Conservation (phyloP, 768 basidiomycete genomes). For the Postia placenta region DNA sequence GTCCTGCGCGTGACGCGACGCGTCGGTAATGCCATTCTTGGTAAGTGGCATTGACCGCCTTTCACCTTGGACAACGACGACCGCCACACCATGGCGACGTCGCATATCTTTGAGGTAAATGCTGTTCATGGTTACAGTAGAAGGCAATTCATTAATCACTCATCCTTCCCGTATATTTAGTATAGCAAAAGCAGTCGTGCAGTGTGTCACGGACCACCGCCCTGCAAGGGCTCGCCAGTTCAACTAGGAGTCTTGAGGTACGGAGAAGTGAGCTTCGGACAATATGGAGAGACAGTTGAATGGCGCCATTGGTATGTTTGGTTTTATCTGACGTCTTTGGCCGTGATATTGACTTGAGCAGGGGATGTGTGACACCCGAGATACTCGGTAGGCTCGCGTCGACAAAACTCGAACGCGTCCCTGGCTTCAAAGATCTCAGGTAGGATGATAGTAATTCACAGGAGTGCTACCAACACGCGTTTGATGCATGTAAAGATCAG, state of each 20-base stretch:
- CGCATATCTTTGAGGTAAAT: conserved; percentile 23
- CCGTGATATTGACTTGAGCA: too few species aligned
- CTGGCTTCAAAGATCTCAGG: conserved; percentile 49
- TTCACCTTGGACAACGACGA: conserved; percentile 5
- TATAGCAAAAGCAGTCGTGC: conserved; percentile 68
- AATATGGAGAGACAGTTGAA: conserved; percentile 57
- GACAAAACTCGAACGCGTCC: conserved; percentile 33
- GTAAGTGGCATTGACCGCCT: conserved; percentile 1
- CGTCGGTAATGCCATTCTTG: conserved; percentile 7
- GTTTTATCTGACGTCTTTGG: too few species aligned
- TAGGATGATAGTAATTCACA: too few species aligned
- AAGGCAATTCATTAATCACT: neutral
- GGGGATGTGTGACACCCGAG: conserved; percentile 66
- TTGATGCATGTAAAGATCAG: conserved; percentile 31
- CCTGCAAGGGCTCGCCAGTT: conserved; percentile 52
- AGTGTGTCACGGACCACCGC: conserved; percentile 58
- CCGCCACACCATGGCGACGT: conserved; percentile 20
- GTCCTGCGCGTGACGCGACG: conserved; percentile 6
- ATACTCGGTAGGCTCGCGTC: conserved; percentile 47
- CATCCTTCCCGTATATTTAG: conserved; percentile 28
- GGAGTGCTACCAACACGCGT: too few species aligned
- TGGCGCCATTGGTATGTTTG: conserved; percentile 70
- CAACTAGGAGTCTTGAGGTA: conserved; percentile 60
- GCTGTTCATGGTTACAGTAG: too few species aligned
- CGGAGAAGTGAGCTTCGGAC: conserved; percentile 38